Conservation (phyloP, 345 rosid genomes). For the Salix brachista region DNA sequence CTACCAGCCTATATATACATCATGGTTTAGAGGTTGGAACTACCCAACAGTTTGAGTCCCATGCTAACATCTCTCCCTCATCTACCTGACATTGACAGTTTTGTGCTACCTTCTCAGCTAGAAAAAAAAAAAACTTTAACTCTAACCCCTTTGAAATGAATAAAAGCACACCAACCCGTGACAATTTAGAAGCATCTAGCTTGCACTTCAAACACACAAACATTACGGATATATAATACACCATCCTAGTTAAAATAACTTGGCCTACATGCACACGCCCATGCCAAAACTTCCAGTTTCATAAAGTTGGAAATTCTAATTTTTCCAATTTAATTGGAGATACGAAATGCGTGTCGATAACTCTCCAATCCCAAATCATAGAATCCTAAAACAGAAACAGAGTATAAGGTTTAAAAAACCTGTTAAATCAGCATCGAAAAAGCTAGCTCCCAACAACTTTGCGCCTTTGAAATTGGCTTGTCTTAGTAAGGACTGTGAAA, state of each 20-base stretch:
- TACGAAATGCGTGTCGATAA: background rate
- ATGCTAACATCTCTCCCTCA: background rate
- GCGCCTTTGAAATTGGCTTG: slow-evolving; percentile 92
- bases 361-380: background rate
- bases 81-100: background rate
- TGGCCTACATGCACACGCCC: background rate
- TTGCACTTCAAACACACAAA: background rate
- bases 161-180: too few species aligned
- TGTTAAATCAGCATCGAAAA: slow-evolving; percentile 94
- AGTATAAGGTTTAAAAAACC: slow-evolving; percentile 32
- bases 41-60: background rate
- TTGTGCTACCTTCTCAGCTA: background rate
- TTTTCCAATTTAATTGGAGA: too few species aligned
- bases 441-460: slow-evolving; percentile 88
- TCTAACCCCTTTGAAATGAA: background rate
- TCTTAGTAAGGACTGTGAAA: slow-evolving; percentile 75
- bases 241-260: background rate
- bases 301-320: background rate
- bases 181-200: background rate
- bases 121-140: too few species aligned
- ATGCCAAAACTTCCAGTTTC: background rate
- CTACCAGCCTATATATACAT: background rate
- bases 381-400: background rate
- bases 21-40: too few species aligned
- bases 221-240: background rate